phyloP scores from a whole-genome alignment of 345 rosid genomes.

The Eucalyptus marginata region DNA sequence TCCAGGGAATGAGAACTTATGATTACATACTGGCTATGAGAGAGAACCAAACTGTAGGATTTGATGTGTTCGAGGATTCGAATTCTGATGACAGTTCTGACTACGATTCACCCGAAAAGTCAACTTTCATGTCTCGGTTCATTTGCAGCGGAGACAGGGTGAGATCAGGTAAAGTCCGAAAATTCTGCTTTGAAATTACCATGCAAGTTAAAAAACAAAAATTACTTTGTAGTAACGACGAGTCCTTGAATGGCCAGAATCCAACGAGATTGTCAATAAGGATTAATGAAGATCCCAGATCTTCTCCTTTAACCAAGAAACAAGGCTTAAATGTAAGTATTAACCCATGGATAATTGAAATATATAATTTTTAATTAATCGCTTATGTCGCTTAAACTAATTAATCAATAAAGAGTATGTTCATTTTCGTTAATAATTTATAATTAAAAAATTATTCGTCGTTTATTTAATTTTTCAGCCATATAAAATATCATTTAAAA shows the following conservation, averaged over 20 bases:
- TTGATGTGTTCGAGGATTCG: conserved; percentile 71
- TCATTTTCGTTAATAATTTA: too few species aligned
- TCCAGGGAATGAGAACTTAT: conserved; percentile 94
- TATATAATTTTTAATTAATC: too few species aligned
- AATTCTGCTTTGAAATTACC: background rate
- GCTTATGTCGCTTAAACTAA: too few species aligned
- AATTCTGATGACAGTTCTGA: conserved; percentile 64
- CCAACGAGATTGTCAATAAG: conserved; percentile 52
- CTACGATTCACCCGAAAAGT: conserved; percentile 68
- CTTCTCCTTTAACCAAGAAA: conserved; percentile 41
- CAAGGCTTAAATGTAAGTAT: conserved; percentile 66
- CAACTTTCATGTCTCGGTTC: conserved; percentile 46
- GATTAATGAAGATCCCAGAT: conserved; percentile 55
- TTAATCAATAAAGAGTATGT: too few species aligned
- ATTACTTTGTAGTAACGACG: background rate
- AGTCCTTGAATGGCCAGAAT: conserved; percentile 23
- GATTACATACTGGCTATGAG: conserved; percentile 92
- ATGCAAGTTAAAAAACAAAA: background rate
- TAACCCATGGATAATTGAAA: conserved; percentile 51
- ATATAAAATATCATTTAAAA: too few species aligned
- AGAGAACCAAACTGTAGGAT: conserved; percentile 53
- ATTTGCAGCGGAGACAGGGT: conserved; percentile 37
- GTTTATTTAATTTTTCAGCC: too few species aligned
- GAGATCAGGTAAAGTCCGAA: conserved; percentile 34
- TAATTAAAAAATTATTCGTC: too few species aligned